Conservation (phyloP, 2,329 filamentous ascomycete species). For the Paecilomyces variotii region DNA sequence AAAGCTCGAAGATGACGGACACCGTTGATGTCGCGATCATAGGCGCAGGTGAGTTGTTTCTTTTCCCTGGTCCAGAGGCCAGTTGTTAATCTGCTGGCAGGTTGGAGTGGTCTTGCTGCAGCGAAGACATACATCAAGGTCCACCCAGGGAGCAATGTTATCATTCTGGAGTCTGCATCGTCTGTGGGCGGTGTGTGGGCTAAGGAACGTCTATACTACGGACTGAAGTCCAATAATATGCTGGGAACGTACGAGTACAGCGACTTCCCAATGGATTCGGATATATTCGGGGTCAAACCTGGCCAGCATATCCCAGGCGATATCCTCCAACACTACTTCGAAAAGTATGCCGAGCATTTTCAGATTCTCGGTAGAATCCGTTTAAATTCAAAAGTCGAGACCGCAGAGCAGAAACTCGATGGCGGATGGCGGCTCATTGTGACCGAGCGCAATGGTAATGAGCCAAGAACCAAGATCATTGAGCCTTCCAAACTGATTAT, state of each 20-base stretch:
- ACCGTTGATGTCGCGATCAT: slow-evolving; percentile 21
- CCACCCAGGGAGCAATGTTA: slow-evolving; percentile 49
- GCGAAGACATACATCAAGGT: slow-evolving; percentile 55
- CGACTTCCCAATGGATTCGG: slow-evolving; percentile 61
- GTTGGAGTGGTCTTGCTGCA: slow-evolving; percentile 50
- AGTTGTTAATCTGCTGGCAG: slow-evolving; percentile 34
- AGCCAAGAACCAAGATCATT: slow-evolving; percentile 10
- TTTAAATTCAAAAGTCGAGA: slow-evolving; percentile 44
- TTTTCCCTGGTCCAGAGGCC: slow-evolving; percentile 25
- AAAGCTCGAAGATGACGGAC: slow-evolving; percentile 5
- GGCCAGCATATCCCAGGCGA: slow-evolving; percentile 54
- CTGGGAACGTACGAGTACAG: slow-evolving; percentile 65
- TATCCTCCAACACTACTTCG: slow-evolving; percentile 50
- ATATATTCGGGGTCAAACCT: slow-evolving; percentile 40
- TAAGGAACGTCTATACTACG: slow-evolving; percentile 55
- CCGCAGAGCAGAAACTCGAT: slow-evolving; percentile 35
- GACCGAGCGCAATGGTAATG: slow-evolving; percentile 10
- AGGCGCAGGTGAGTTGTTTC: slow-evolving; percentile 16
- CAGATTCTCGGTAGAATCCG: slow-evolving; percentile 42
- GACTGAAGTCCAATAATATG: slow-evolving; percentile 67
- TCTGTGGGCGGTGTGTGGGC: slow-evolving; percentile 65
- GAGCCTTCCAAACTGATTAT: slow-evolving; percentile 48
- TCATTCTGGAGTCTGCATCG: slow-evolving; percentile 50
- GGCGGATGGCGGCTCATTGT: slow-evolving; percentile 29
- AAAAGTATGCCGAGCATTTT: slow-evolving; percentile 47